Base-by-base conservation (phyloP, 805 yeast genomes). In the Geotrichum ghanense region DNA sequence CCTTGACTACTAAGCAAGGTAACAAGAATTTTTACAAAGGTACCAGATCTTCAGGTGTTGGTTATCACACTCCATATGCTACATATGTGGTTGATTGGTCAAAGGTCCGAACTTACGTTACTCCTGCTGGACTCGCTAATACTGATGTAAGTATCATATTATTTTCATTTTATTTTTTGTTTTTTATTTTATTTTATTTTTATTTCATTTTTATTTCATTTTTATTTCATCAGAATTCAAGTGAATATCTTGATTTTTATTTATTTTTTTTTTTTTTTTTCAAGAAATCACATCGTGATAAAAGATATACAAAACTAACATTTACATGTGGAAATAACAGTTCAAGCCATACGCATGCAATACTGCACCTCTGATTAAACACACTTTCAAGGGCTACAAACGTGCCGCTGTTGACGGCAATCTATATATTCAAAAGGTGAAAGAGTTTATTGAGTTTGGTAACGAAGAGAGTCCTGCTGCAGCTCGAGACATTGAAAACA, bases 1-100 rank as follows among this genome's bases (percentile, higher is more conserved):
- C 95, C 3, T 69, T 90, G 56, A 83, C 95, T 20, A 82, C 96
- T 20, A 92, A 92, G 59, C 87, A 86, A 62, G 97, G 98, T 58
- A 90, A 92, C 67, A 88, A 89, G 70, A 81, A 84, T 56, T 84
- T 73, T 68, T 92, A 92, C 69, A 92, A 92, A 65, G 99, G 99
- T 71, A 92, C 97, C 20, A 77, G 97, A 49, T 85, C 98, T 3
- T 76, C 95, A 2, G 97, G 97, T 64, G 78, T 87, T 51, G 99
- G 99, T 62, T 72, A 71, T 45, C 78, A 81, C 60, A 83, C 92
- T 46, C 70, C 72, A 27, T 73, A 71, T 50, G 97, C 95, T 46
- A 74, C 76, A 20, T 92, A 87, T 64, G 69, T 76, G 4, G 75
- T 92, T 51, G 75, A 85, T 67, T 90, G 95, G 86, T 65, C 67